These are phyloP conservation scores for Martensiomyces pterosporus DNA, from an alignment of 192 early-diverging fungal genomes.

Conservation along the genomic window DNA sequence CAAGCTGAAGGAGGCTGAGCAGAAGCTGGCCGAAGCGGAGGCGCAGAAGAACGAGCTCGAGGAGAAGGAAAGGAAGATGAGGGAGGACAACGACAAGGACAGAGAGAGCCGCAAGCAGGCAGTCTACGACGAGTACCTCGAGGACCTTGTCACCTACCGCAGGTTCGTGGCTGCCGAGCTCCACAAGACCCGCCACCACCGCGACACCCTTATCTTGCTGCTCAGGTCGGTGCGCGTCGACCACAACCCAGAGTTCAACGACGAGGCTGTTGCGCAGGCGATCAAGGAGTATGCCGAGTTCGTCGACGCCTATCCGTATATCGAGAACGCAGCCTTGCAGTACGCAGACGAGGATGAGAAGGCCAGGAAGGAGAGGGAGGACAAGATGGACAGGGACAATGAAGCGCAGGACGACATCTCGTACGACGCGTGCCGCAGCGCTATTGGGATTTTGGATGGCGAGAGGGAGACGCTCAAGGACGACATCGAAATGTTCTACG, in stretches of 20 bases:
- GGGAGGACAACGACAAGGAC: conserved; percentile 5
- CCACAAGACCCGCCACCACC: conserved; percentile 20
- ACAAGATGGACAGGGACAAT: conserved; percentile 18
- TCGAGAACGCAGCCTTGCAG: conserved; percentile 31
- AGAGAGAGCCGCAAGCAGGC: conserved; percentile 18
- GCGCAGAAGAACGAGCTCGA: conserved; percentile 22
- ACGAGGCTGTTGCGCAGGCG: conserved; percentile 61
- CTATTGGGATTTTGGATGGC: conserved; percentile 23
- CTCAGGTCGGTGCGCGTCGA: conserved; percentile 53
- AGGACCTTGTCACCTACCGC: conserved; percentile 19
- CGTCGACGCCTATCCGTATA: conserved; percentile 36
- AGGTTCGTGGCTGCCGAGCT: conserved; percentile 16
- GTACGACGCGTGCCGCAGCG: conserved; percentile 14
- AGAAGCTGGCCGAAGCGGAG: conserved; percentile 26
- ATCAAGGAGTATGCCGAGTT: conserved; percentile 62
- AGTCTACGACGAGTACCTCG: conserved; percentile 29
- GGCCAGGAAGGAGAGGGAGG: conserved; percentile 23
- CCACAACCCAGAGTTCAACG: conserved; percentile 72
- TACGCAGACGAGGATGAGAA: conserved; percentile 28
- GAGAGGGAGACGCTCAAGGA: conserved; percentile 24
- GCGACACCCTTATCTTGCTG: conserved; percentile 24
- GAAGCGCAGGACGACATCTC: conserved; percentile 28
- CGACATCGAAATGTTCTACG: conserved; percentile 10
- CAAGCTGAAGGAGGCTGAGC: conserved; percentile 11
- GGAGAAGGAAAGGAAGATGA: conserved; percentile 7